These are phyloP conservation scores for Leishmania martiniquensis DNA, from an alignment of 208 protist genomes.

Conservation along the genomic window DNA sequence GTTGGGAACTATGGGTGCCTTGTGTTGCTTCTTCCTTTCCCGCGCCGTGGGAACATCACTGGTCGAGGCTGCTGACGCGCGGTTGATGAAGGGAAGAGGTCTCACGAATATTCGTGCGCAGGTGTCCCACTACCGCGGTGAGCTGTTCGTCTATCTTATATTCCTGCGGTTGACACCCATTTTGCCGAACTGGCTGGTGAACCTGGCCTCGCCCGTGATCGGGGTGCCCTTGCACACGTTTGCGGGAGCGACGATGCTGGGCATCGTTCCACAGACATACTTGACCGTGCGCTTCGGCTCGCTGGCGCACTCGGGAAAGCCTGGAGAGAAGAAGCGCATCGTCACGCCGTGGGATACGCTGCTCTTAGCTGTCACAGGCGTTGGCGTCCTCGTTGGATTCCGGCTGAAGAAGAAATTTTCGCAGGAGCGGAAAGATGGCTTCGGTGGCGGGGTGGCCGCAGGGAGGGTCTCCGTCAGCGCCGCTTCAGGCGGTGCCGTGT, in stretches of 20 bases:
- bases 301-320: slow-evolving; percentile 30
- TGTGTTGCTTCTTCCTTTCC: slow-evolving; percentile 57
- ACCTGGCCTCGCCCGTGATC: slow-evolving; percentile 85
- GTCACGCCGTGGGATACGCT: slow-evolving; percentile 77
- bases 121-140: slow-evolving; percentile 54
- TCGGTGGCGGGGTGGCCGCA: no score
- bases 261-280: slow-evolving; percentile 92
- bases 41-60: slow-evolving; percentile 43
- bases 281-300: slow-evolving; percentile 83
- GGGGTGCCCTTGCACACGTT: slow-evolving; percentile 74
- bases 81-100: slow-evolving; percentile 60
- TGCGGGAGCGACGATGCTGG: slow-evolving; percentile 78
- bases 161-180: slow-evolving; percentile 93
- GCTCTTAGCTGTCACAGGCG: slow-evolving; percentile 52
- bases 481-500: slow-evolving; percentile 4
- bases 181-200: slow-evolving; percentile 95
- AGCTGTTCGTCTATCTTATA: slow-evolving; percentile 91
- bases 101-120: slow-evolving; percentile 59
- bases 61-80: slow-evolving; percentile 42
- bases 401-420: slow-evolving; percentile 41
- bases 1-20: slow-evolving; percentile 64
- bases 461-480: neutral
- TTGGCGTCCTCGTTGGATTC: slow-evolving; percentile 40
- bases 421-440: slow-evolving; percentile 15
- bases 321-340: slow-evolving; percentile 36